Percentiles rank a stretch among this genome's conserved stretches.
phyloP scores from a whole-genome alignment of 257 asterid species.

The Rehmannia glutinosa region DNA sequence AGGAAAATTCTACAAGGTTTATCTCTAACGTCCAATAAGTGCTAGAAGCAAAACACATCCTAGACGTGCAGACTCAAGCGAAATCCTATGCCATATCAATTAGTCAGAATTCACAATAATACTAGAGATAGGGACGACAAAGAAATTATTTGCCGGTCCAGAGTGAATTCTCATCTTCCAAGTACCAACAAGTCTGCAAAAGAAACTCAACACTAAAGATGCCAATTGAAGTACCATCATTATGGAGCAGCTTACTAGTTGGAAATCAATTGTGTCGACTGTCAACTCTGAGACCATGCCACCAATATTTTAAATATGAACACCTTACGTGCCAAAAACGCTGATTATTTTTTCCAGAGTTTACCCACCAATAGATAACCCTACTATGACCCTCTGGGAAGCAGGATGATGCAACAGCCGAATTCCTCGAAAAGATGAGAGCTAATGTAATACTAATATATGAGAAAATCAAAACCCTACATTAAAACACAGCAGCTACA shows the following conservation, averaged over 20 bases:
- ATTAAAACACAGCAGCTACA: not conserved
- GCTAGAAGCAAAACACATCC: no score
- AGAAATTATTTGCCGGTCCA: no score
- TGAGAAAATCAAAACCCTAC: not conserved
- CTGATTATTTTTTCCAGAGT: not conserved
- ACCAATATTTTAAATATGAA: not conserved
- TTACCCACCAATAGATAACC: no score
- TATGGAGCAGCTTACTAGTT: not conserved
- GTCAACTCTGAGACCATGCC: not conserved
- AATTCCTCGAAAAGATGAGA: not conserved
- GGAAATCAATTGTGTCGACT: no score
- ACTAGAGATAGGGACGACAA: no score
- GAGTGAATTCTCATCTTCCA: not conserved
- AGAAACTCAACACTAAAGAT: not conserved
- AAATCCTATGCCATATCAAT: no score
- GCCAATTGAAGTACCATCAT: not conserved
- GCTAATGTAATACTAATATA: not conserved
- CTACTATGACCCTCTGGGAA: no score
- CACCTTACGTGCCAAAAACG: not conserved
- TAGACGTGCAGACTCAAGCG: no score
- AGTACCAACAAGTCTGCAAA: not conserved
- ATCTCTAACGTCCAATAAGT: no score
- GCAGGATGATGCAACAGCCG: not conserved
- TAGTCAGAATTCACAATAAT: no score
- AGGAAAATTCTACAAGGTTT: not conserved